Base-by-base conservation (phyloP, 164 flowering plant genomes). In the Magnolia sinica region DNA sequence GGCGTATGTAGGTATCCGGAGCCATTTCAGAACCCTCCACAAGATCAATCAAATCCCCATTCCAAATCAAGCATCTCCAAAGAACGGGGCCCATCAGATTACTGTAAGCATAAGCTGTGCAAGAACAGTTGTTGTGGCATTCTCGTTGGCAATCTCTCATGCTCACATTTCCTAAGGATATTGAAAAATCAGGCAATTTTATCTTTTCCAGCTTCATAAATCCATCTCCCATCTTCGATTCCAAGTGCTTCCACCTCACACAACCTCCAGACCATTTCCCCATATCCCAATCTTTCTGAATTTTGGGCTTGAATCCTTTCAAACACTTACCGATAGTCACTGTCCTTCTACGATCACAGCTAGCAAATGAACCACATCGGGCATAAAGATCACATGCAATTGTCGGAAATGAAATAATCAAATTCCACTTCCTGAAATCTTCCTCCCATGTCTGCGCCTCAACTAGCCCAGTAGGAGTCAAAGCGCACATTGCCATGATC, bases 261-360 rank as follows among this genome's bases (percentile, higher is more conserved):
- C 82, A 80, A 0, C 82, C 82, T 2, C 24, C 71, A 0, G 74
- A 24, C 77, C 79, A 73, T 63, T 73, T 69, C 7, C 79, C 71
- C 55, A 7, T 7, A 20, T 20, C 63, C 82, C 82, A 80, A 18
- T 76, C 76, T n/a, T 68, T 10, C 5, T 71, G 74, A 4, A n/a
- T 64, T 59, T 75, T 86, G 0, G 89, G 89, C 37, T 8, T 55
- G 77, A 82, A 88, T 8, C 88, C 87, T 8, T 73, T 23, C 72
- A 88, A 76, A 68, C 61, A 55, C 18, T 16, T 55, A 16, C 61
- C 11, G 18, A 55, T 10, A 55, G 7, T 7, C 61, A 16, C 18
- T 10, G 13, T 2, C 11, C 3, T 16, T 16, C 13, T 10, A 10
- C 8, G 3, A 55, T 8, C 18, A 61, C 90, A 87, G 37, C 22